These are phyloP conservation scores for Talaromyces marneffei DNA, from an alignment of 2,329 filamentous ascomycete species.

Conservation along the genomic window DNA sequence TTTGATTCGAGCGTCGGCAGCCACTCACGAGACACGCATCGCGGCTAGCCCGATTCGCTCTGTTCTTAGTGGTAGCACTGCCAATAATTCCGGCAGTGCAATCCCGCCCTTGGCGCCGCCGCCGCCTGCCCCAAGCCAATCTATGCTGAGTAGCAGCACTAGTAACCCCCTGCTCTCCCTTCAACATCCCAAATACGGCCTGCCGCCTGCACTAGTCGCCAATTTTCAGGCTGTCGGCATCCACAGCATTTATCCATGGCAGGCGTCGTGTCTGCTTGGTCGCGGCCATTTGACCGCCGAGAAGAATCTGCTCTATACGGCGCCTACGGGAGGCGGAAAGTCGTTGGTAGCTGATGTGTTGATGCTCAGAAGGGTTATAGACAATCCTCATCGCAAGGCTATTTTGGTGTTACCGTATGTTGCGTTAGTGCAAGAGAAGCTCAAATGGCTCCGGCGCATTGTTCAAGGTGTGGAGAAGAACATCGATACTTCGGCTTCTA, in stretches of 20 bases:
- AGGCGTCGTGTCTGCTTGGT: constrained; percentile 65
- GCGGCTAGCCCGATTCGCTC: constrained; percentile 32
- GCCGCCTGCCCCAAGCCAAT: background rate
- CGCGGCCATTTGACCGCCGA: constrained; percentile 60
- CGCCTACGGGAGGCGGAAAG: constrained; percentile 72
- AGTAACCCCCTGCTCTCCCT: constrained; percentile 50
- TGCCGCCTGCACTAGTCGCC: constrained; percentile 55
- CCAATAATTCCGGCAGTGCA: background rate
- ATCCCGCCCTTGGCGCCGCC: constrained; percentile 2
- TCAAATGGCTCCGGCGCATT: constrained; percentile 64
- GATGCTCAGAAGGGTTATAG: constrained; percentile 66
- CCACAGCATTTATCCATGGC: constrained; percentile 70
- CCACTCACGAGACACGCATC: constrained; percentile 30
- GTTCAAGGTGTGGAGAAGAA: constrained; percentile 54
- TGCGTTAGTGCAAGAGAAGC: constrained; percentile 72
- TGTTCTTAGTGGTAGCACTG: background rate
- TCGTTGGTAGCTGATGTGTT: constrained; percentile 67
- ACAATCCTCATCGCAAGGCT: constrained; percentile 59
- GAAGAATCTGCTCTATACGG: constrained; percentile 70
- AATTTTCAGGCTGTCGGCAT: constrained; percentile 66
- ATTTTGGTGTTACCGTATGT: constrained; percentile 71
- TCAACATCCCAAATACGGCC: constrained; percentile 56
- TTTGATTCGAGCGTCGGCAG: constrained; percentile 26
- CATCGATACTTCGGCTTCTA: constrained; percentile 24
- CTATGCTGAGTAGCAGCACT: background rate